phyloP scores from a whole-genome alignment of 306 rosid genomes.

The Inga laurina region DNA sequence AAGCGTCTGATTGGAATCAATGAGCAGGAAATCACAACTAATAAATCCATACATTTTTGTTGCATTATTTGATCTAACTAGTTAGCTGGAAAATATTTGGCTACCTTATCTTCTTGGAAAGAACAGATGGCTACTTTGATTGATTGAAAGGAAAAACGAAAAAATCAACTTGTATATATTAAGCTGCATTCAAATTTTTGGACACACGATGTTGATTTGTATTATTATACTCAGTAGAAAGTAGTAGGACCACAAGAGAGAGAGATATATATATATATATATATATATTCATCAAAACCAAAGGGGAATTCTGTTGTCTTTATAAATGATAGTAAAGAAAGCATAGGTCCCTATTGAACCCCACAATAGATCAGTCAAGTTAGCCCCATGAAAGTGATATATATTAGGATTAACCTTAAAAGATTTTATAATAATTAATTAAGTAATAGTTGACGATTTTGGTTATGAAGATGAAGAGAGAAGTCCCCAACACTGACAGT shows the following conservation, averaged over 20 bases:
- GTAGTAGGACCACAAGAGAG: constrained; percentile 4
- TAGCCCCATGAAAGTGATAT: not conserved
- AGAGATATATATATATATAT: not conserved
- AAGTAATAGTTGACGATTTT: not conserved
- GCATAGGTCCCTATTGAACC: not conserved
- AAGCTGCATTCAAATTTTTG: not conserved
- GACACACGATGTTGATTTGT: not conserved
- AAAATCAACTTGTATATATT: not conserved
- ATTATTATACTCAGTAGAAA: not conserved
- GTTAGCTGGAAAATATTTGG: not conserved
- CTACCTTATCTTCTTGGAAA: too few relatives aligned
- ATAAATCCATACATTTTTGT: not conserved
- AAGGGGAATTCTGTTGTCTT: not conserved
- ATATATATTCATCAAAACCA: not conserved
- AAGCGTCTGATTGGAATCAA: not conserved
- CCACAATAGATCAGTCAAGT: not conserved
- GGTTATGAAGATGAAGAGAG: not conserved
- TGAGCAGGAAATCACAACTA: not conserved
- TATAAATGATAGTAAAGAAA: not conserved
- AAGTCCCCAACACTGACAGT: not conserved
- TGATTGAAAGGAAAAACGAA: too few relatives aligned
- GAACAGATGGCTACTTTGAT: too few relatives aligned
- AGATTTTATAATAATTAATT: not conserved
- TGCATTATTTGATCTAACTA: not conserved
- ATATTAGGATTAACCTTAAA: not conserved